Conservation (phyloP, 176 grass and related monocot genomes). For the Carex kokanica region DNA sequence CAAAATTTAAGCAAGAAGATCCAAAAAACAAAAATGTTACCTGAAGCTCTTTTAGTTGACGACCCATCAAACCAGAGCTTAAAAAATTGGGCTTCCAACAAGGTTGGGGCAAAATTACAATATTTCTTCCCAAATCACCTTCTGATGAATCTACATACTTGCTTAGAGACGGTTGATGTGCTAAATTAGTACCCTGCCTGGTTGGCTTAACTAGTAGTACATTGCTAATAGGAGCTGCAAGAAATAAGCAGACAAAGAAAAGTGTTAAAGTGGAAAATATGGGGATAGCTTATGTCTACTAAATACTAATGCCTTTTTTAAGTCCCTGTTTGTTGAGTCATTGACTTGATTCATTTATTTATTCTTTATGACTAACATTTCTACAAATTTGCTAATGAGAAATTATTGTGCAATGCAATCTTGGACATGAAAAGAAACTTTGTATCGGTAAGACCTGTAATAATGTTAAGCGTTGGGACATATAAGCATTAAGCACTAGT, state of each 20-base stretch:
- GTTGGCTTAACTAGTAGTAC: slow-evolving; percentile 17
- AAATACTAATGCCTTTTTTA: not conserved
- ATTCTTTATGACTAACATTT: not conserved
- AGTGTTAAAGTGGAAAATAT: not conserved
- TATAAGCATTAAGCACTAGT: not conserved
- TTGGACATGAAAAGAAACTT: not conserved
- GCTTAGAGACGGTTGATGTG: slow-evolving; percentile 15
- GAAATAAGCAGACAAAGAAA: not conserved
- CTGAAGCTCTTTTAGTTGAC: slow-evolving; percentile 23
- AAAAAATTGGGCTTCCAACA: slow-evolving; percentile 26
- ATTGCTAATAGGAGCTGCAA: slow-evolving; percentile 23
- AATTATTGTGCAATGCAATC: not conserved
- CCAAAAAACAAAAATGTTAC: not conserved
- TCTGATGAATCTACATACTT: slow-evolving; percentile 20
- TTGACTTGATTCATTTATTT: not conserved
- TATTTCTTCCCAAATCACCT: slow-evolving; percentile 13
- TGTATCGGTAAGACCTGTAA: not conserved
- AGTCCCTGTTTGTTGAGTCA: not conserved
- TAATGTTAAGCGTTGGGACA: not conserved
- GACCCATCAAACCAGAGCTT: slow-evolving; percentile 15
- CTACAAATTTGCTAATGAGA: not conserved
- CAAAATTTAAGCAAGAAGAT: not conserved
- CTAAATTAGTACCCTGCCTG: not conserved
- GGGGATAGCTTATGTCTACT: not conserved
- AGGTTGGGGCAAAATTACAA: slow-evolving; percentile 20